phyloP scores from a whole-genome alignment of 2,329 filamentous ascomycete genomes.

The Aureobasidium mangrovei region DNA sequence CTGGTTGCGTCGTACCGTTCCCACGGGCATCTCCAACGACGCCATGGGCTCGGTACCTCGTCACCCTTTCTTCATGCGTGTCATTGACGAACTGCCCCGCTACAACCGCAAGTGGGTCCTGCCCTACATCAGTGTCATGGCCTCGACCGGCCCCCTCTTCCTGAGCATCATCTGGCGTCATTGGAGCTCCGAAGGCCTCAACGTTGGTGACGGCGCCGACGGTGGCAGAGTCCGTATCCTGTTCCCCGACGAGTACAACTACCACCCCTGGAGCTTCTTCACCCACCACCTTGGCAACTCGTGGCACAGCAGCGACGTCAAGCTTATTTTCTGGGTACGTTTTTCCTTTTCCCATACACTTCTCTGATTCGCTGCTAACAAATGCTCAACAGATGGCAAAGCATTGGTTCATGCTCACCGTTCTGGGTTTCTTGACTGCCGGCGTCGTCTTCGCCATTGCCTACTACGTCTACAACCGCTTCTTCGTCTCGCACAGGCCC shows the following conservation, averaged over 20 bases:
- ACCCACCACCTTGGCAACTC: constrained; percentile 55
- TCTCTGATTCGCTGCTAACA: constrained; percentile 16
- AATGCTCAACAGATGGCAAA: constrained; percentile 29
- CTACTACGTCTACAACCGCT: constrained; percentile 45
- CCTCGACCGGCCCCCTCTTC: constrained; percentile 66
- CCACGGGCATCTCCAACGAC: constrained; percentile 74
- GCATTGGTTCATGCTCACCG: constrained; percentile 48
- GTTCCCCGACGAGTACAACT: constrained; percentile 62
- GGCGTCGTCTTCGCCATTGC: constrained; percentile 38
- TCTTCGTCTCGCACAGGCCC: constrained; percentile 17
- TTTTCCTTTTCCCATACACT: not conserved
- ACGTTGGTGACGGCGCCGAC: constrained; percentile 31
- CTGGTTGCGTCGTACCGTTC: constrained; percentile 61
- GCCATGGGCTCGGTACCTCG: constrained; percentile 65
- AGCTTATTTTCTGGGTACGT: constrained; percentile 55
- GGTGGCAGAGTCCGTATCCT: constrained; percentile 54
- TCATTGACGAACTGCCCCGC: constrained; percentile 57
- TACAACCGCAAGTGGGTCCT: constrained; percentile 62
- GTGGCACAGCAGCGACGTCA: constrained; percentile 57
- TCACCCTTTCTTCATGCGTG: constrained; percentile 65
- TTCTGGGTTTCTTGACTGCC: constrained; percentile 42
- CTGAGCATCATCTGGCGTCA: constrained; percentile 68
- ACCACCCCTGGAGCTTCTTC: constrained; percentile 63
- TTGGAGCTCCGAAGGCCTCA: constrained; percentile 49
- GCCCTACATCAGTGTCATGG: constrained; percentile 73